Conservation (phyloP, 2,329 filamentous ascomycete genomes). For the Polytolypa hystricis region DNA sequence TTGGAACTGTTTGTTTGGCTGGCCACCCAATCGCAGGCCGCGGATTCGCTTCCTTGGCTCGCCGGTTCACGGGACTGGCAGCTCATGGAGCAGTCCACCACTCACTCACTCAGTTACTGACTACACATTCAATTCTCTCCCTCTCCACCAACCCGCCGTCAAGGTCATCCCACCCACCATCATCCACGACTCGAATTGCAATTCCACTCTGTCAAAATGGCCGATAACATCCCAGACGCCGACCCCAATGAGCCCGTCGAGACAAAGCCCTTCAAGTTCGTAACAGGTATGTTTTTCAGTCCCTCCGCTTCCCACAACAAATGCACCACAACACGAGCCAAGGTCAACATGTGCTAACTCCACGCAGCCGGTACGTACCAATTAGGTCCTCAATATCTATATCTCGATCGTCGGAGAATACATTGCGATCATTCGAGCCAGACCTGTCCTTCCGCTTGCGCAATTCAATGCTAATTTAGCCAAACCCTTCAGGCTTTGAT, state of each 20-base stretch:
- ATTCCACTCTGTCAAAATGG: conserved; percentile 60
- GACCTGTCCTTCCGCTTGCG: background rate
- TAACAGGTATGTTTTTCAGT: conserved; percentile 65
- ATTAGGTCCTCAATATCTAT: too few relatives aligned
- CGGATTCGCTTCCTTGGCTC: conserved; percentile 5
- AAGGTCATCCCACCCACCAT: conserved; percentile 17
- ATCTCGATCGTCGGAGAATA: too few relatives aligned
- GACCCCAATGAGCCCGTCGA: conserved; percentile 66
- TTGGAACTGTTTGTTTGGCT: conserved; percentile 8
- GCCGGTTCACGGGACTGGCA: conserved; percentile 11
- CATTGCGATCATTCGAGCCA: too few relatives aligned
- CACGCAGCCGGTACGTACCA: conserved; percentile 38
- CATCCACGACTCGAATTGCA: conserved; percentile 26
- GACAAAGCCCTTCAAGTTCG: conserved; percentile 99
- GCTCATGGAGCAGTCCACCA: conserved; percentile 10
- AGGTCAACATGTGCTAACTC: conserved; percentile 30
- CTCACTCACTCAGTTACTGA: conserved; percentile 9
- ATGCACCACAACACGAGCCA: conserved; percentile 18
- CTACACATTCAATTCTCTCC: conserved; percentile 19
- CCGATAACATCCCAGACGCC: conserved; percentile 49
- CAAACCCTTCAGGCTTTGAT: conserved; percentile 66
- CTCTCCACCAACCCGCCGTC: too few relatives aligned
- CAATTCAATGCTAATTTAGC: background rate
- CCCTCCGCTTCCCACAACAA: conserved; percentile 16
- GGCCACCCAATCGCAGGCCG: too few relatives aligned